Base-by-base conservation (phyloP, 345 rosid species). In the Populus ilicifolia region DNA sequence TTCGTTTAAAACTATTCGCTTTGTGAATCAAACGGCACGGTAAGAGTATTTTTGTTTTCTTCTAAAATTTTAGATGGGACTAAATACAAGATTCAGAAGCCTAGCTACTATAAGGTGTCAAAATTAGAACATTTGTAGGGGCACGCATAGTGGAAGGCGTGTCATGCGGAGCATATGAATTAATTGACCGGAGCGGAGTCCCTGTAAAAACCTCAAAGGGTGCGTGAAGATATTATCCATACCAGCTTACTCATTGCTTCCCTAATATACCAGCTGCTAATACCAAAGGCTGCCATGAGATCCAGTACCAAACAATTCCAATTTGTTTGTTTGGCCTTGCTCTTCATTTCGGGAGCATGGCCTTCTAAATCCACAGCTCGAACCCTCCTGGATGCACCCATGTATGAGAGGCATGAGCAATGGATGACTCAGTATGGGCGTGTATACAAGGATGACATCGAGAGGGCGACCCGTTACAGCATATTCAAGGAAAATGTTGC, bases 381-480 rank as follows among this genome's bases (percentile, higher is more conserved):
- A 10, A 68, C 38, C 39, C 39, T 76, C 52, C 67, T 33, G 27
- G 56, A 38, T 16, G 38, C 17, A 4, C n/a, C 66, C 18, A 39
- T 54, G n/a, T n/a, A n/a, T n/a, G n/a, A n/a, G n/a, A n/a, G n/a
- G n/a, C n/a, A n/a, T n/a, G n/a, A n/a, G n/a, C 25, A 46, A 10
- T 38, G 79, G 79, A 54, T 76, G 56, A 21, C 59, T 54, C 39
- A 23, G 39, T 25, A 36, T 68, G 70, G 75, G 3, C 67, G 79
- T 10, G 38, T 68, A 46, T 76, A 76, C 67, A 54, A 76, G 66
- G 79, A 76, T 54, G 67, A 50, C 11, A 56, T 9, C 17, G 79
- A 76, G 73, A 68, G 52, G 54, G 29, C 52, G 41, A 76, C 59
- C 56, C 72, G 67, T 12, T 56, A 52, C 79, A 54, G 18, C 39